Conservation (phyloP, 2,329 filamentous ascomycete species). For the Mariannaea sp. region DNA sequence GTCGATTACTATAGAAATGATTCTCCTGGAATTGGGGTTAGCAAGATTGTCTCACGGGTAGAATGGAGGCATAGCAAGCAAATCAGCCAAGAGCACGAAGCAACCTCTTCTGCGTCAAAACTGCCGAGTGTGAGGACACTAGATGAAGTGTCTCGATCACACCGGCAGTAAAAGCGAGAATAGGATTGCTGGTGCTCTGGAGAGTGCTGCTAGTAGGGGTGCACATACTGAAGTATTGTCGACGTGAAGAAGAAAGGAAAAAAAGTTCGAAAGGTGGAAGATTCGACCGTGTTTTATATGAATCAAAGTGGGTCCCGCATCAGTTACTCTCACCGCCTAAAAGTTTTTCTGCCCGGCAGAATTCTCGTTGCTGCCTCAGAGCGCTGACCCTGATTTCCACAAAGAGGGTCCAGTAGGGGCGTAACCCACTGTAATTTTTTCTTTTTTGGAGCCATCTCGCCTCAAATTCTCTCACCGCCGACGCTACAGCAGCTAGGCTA, state of each 20-base stretch:
- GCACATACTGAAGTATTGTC: constrained; percentile 63
- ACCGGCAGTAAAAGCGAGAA: no score
- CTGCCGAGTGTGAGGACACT: no score
- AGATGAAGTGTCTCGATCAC: not conserved
- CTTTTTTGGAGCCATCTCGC: no score
- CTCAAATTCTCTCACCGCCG: not conserved
- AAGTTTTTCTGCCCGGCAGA: constrained; percentile 38
- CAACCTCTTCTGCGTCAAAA: no score
- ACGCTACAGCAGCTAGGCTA: constrained; percentile 3
- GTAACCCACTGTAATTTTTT: no score
- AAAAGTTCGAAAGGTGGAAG: constrained; percentile 44
- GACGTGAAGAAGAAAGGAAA: constrained; percentile 61
- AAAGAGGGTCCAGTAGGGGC: no score
- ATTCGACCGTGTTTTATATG: constrained; percentile 48
- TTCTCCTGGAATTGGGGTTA: constrained; percentile 60
- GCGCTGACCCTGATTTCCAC: not conserved
- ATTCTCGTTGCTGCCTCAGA: constrained; percentile 2
- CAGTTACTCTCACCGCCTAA: constrained; percentile 44
- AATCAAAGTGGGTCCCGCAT: constrained; percentile 27
- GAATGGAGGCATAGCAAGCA: not conserved
- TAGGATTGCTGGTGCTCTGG: constrained; percentile 1
- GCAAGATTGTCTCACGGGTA: constrained; percentile 26
- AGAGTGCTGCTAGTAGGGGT: constrained; percentile 41
- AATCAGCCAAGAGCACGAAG: no score
- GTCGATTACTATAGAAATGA: constrained; percentile 99